Conservation (phyloP, 2,329 filamentous ascomycete genomes). For the Sporothrix protearum region DNA sequence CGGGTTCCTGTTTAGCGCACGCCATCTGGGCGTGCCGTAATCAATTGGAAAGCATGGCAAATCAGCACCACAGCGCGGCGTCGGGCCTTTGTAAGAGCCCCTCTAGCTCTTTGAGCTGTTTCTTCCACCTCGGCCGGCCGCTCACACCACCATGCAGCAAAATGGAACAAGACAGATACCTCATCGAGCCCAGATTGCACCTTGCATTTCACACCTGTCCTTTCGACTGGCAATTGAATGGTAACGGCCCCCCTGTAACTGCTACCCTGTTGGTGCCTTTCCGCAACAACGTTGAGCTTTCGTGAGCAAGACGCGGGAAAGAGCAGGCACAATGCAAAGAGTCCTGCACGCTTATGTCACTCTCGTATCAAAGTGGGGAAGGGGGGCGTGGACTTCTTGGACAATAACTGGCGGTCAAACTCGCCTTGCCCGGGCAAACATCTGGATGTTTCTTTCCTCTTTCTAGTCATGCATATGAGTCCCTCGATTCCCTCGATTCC, state of each 20-base stretch:
- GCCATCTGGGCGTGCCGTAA: conserved; percentile 22
- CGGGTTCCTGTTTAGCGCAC: conserved; percentile 16
- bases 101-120: conserved; percentile 2
- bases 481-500: too few relatives aligned
- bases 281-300: not conserved
- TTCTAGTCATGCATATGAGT: not conserved
- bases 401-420: not conserved
- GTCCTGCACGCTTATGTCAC: not conserved
- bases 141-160: not conserved
- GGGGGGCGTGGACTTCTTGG: not conserved
- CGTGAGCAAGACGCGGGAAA: not conserved
- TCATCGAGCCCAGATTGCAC: not conserved
- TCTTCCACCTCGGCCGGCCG: not conserved
- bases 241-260: not conserved
- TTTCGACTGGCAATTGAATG: not conserved
- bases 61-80: not conserved
- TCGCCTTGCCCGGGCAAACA: not conserved
- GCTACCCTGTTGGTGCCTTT: not conserved
- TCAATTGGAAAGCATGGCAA: conserved; percentile 23
- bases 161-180: not conserved
- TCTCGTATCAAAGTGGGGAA: not conserved
- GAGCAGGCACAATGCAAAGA: not conserved
- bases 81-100: conserved; percentile 12
- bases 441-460: not conserved
- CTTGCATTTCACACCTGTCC: not conserved